phyloP scores from a whole-genome alignment of 345 rosid species.

The Populus davidiana region DNA sequence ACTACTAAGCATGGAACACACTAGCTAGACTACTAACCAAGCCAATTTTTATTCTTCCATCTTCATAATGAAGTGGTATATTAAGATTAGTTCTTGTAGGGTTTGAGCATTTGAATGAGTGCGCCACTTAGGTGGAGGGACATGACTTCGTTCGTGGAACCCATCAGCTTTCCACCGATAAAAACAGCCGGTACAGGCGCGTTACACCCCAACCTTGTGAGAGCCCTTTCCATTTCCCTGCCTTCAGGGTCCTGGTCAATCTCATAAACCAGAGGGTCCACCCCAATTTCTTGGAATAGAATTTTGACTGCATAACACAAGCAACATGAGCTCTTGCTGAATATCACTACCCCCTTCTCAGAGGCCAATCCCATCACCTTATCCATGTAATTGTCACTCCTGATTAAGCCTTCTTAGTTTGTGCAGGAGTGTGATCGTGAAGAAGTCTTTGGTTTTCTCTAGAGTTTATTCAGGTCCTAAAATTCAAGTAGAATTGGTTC shows the following conservation, averaged over 20 bases:
- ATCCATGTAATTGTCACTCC: slow-evolving; percentile 25
- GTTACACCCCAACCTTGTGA: slow-evolving; percentile 28
- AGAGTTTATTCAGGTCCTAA: slow-evolving; percentile 17
- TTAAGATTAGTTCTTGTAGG: slow-evolving; percentile 20
- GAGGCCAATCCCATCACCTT: slow-evolving; percentile 35
- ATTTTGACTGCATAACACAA: slow-evolving; percentile 39
- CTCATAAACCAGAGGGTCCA: slow-evolving; percentile 33
- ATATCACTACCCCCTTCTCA: slow-evolving; percentile 39
- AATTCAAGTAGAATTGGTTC: slow-evolving; percentile 25
- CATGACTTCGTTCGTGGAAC: slow-evolving; percentile 46
- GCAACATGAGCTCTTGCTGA: slow-evolving; percentile 51
- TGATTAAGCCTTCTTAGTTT: background rate
- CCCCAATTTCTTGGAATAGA: slow-evolving; percentile 40
- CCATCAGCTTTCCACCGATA: slow-evolving; percentile 37
- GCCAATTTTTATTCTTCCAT: slow-evolving; percentile 35
- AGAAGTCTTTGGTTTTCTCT: slow-evolving; percentile 9
- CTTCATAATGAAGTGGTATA: slow-evolving; percentile 11
- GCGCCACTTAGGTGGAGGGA: slow-evolving; percentile 42
- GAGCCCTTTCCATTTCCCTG: slow-evolving; percentile 38
- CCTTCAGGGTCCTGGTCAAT: slow-evolving; percentile 43
- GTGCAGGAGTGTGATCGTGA: background rate
- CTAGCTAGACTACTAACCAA: slow-evolving; percentile 22
- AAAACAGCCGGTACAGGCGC: slow-evolving; percentile 40
- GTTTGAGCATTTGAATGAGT: slow-evolving; percentile 33
- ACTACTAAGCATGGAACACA: slow-evolving; percentile 18